phyloP scores from a whole-genome alignment of 169 alveolate species.

The Cryptosporidium canis region DNA sequence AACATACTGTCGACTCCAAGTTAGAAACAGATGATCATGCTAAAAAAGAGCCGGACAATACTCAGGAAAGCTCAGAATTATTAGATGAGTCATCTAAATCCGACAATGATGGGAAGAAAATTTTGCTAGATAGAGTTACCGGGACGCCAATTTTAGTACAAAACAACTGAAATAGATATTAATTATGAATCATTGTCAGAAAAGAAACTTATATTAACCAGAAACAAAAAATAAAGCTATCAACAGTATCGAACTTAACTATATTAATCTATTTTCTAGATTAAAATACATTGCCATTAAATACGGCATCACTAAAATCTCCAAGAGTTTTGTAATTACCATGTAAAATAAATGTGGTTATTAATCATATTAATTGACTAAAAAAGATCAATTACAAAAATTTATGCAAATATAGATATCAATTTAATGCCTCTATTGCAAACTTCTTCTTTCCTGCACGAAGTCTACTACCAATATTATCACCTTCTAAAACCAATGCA shows the following conservation, averaged over 20 bases:
- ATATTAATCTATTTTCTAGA: no score
- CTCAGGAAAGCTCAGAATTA: neutral
- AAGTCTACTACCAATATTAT: slow-evolving; percentile 85
- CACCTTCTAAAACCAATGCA: slow-evolving; percentile 86
- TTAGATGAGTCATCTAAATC: neutral
- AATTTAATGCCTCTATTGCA: slow-evolving; percentile 86
- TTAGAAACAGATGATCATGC: neutral
- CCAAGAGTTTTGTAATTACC: no score
- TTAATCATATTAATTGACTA: neutral
- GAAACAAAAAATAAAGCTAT: no score
- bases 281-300: no score
- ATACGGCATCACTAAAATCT: no score
- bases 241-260: no score
- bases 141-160: slow-evolving; percentile 30
- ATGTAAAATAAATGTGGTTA: no score
- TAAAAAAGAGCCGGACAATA: neutral
- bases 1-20: neutral
- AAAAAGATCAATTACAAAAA: neutral
- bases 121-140: slow-evolving; percentile 54
- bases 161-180: neutral
- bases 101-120: neutral
- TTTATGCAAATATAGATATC: neutral
- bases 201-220: no score
- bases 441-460: slow-evolving; percentile 86
- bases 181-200: neutral